Percentiles rank a stretch among this genome's conserved stretches.
These are phyloP conservation scores for Beta corolliflora DNA, from an alignment of 179 eudicot genomes.

Conservation along the genomic window DNA sequence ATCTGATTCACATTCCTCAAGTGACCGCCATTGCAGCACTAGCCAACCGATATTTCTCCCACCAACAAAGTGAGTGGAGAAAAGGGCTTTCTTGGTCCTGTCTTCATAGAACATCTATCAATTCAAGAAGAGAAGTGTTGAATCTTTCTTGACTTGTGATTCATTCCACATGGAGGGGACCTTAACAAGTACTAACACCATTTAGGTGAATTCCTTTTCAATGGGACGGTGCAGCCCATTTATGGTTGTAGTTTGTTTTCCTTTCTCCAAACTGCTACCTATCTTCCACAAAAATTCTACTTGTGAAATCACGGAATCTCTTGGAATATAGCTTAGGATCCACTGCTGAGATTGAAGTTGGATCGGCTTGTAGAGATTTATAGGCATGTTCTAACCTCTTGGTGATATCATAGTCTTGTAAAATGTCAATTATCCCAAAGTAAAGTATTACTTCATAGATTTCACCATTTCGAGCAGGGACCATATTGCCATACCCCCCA, in stretches of 20 bases:
- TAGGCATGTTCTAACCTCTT: conserved; percentile 91
- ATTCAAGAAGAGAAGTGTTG: not conserved
- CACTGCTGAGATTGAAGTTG: conserved; percentile 87
- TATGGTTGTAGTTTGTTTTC: not conserved
- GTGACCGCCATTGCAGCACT: conserved; percentile 13
- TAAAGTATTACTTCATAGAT: conserved; percentile 73
- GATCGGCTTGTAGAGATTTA: conserved; percentile 88
- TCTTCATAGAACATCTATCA: conserved; percentile 15
- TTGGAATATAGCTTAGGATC: conserved; percentile 91
- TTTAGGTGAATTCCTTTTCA: conserved; percentile 18
- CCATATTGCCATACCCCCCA: conserved; percentile 45
- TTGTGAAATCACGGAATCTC: conserved; percentile 82
- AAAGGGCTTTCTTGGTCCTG: conserved; percentile 17
- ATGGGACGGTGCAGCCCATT: conserved; percentile 20
- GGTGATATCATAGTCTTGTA: conserved; percentile 92
- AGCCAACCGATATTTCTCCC: conserved; percentile 5
- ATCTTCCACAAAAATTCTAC: conserved; percentile 81
- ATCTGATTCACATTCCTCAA: not conserved
- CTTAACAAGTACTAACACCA: not conserved
- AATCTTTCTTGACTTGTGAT: conserved; percentile 13
- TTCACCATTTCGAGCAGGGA: conserved; percentile 61
- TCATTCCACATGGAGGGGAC: conserved; percentile 30
- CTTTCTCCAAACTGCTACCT: conserved; percentile 27
- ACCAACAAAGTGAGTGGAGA: conserved; percentile 10
- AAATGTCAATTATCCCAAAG: conserved; percentile 88